These are phyloP conservation scores for Blastobotrys americana DNA, from an alignment of 805 yeast genomes.

Conservation along the genomic window DNA sequence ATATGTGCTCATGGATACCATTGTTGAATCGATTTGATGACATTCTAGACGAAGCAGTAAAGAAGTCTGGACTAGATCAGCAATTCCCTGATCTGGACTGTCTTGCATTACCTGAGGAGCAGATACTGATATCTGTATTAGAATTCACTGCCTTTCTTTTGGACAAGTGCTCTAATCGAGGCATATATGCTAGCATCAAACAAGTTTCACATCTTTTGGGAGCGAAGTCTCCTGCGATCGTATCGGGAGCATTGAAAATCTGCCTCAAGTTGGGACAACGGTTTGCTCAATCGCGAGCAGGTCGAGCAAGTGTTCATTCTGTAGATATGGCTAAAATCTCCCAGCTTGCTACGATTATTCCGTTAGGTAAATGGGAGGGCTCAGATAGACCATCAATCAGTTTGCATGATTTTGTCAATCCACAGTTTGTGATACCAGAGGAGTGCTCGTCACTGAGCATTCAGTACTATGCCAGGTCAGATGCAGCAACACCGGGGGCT, in stretches of 20 bases:
- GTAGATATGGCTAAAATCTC: slow-evolving; percentile 40
- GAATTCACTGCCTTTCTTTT: slow-evolving; percentile 56
- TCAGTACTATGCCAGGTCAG: slow-evolving; percentile 22
- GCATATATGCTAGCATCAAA: slow-evolving; percentile 60
- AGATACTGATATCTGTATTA: slow-evolving; percentile 44
- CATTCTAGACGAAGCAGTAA: slow-evolving; percentile 47
- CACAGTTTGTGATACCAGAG: slow-evolving; percentile 18
- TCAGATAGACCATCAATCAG: slow-evolving; percentile 18
- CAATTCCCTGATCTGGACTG: slow-evolving; percentile 41
- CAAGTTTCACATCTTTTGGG: slow-evolving; percentile 51
- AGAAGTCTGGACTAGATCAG: slow-evolving; percentile 45
- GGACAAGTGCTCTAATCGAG: slow-evolving; percentile 61
- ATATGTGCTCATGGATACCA: slow-evolving; percentile 68
- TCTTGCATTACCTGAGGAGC: slow-evolving; percentile 42
- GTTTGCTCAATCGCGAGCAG: slow-evolving; percentile 41
- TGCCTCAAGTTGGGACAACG: slow-evolving; percentile 55
- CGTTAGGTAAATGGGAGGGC: slow-evolving; percentile 30
- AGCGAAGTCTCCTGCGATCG: slow-evolving; percentile 52
- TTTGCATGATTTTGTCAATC: slow-evolving; percentile 22
- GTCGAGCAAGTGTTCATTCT: slow-evolving; percentile 40
- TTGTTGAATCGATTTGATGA: slow-evolving; percentile 70
- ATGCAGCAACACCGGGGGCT: slow-evolving; percentile 3
- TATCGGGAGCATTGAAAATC: slow-evolving; percentile 54
- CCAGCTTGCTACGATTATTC: slow-evolving; percentile 48
- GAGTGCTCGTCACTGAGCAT: slow-evolving; percentile 22